phyloP scores from a whole-genome alignment of 768 basidiomycete species.

The Phanerodontia chrysosporium region DNA sequence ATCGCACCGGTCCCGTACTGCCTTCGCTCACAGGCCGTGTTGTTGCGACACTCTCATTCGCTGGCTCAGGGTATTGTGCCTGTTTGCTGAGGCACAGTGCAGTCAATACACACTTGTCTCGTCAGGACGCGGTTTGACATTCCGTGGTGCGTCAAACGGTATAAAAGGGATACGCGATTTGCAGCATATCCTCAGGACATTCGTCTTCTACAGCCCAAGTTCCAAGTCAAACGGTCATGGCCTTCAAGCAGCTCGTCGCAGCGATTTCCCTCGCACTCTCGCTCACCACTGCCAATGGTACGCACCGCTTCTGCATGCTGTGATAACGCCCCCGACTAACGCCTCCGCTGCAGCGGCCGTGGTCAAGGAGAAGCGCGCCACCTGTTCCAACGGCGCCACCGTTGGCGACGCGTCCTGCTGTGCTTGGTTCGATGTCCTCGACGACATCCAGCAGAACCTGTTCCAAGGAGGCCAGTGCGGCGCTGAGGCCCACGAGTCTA shows the following conservation, averaged over 20 bases:
- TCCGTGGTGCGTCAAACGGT: no score
- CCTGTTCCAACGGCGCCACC: constrained; percentile 30
- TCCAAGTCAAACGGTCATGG: background rate
- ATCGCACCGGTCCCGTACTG: no score
- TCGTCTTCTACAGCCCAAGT: background rate
- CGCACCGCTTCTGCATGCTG: no score
- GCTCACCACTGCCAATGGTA: background rate
- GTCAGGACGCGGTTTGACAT: no score
- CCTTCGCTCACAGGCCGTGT: no score
- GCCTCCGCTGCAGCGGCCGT: constrained; percentile 17
- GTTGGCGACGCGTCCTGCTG: constrained; percentile 30
- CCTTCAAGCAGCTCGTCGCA: constrained; percentile 8
- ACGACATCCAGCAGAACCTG: constrained; percentile 26
- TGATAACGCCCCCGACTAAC: no score
- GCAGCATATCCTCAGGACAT: background rate
- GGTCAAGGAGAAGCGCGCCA: constrained; percentile 15
- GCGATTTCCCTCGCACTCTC: constrained; percentile 4
- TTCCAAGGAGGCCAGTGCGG: constrained; percentile 27
- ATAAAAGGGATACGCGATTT: no score
- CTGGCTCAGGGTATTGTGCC: no score
- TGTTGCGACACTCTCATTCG: no score
- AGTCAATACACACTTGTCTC: no score
- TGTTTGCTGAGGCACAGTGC: no score
- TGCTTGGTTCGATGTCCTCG: constrained; percentile 27
- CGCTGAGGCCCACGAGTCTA: constrained; percentile 26